Conservation (phyloP, 2,329 filamentous ascomycete species). For the Phaeophleospora eucalypticola region DNA sequence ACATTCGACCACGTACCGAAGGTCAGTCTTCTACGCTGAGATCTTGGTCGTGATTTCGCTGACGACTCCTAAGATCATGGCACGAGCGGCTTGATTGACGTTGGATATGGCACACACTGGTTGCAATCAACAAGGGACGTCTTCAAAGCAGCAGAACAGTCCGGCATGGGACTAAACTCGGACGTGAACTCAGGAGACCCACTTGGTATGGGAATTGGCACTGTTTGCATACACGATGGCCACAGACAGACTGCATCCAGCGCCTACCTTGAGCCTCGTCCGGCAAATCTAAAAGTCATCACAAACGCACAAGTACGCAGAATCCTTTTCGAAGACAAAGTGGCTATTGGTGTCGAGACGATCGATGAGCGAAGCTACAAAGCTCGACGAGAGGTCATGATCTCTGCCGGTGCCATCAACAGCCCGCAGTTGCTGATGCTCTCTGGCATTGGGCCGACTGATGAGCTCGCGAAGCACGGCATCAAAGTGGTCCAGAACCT, state of each 20-base stretch:
- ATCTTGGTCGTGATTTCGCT: background rate
- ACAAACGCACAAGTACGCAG: constrained; percentile 48
- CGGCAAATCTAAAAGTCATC: constrained; percentile 52
- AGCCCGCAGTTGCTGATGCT: constrained; percentile 50
- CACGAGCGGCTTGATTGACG: background rate
- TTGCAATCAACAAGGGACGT: constrained; percentile 23
- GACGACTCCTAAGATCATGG: background rate
- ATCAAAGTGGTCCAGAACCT: constrained; percentile 55
- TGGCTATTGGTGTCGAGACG: constrained; percentile 44
- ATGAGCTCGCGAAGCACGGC: constrained; percentile 50
- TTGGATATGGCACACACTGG: constrained; percentile 1
- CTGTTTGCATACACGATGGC: constrained; percentile 50
- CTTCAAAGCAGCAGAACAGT: constrained; percentile 40
- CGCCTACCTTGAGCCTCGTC: constrained; percentile 44
- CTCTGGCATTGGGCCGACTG: constrained; percentile 54
- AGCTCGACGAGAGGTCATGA: constrained; percentile 38
- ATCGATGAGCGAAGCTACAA: constrained; percentile 1
- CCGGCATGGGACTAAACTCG: constrained; percentile 48
- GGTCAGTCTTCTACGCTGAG: background rate
- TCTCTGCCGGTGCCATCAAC: constrained; percentile 38
- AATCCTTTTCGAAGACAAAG: constrained; percentile 46
- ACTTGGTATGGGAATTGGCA: constrained; percentile 51
- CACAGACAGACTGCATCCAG: constrained; percentile 47
- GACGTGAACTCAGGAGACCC: constrained; percentile 59
- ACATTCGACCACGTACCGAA: background rate